These are phyloP conservation scores for Pseudogymnoascus sp. DNA, from an alignment of 2,329 filamentous ascomycete genomes.

Conservation along the genomic window DNA sequence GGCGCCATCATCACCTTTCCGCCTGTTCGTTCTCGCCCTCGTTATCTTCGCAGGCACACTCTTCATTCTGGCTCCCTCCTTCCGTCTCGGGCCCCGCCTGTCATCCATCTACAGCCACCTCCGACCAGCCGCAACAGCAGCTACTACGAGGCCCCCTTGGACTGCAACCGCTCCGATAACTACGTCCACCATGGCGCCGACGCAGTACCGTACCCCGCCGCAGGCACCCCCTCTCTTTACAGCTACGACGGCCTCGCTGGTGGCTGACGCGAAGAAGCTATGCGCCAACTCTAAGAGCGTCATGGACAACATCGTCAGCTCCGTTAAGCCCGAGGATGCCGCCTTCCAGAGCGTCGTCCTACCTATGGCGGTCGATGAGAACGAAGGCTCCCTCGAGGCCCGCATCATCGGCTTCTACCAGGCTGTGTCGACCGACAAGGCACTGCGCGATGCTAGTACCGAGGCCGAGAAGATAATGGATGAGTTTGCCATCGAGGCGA, in stretches of 20 bases:
- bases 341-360: conserved; percentile 47
- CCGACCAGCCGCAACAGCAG: conserved; percentile 25
- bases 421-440: conserved; percentile 62
- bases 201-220: conserved; percentile 65
- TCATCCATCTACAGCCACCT: conserved; percentile 51
- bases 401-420: conserved; percentile 75
- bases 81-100: conserved; percentile 42
- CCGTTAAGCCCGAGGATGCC: conserved; percentile 46
- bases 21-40: conserved; percentile 44
- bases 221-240: conserved; percentile 73
- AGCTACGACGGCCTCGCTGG: conserved; percentile 61
- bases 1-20: conserved; percentile 18
- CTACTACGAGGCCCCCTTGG: conserved; percentile 5
- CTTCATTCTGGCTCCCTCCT: conserved; percentile 61
- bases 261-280: conserved; percentile 58
- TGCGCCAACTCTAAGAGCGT: conserved; percentile 55
- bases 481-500: conserved; percentile 69
- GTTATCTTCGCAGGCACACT: conserved; percentile 48
- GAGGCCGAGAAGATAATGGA: conserved; percentile 70
- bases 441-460: conserved; percentile 66
- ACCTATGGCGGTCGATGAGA: conserved; percentile 69
- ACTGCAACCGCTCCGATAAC: conserved; percentile 25
- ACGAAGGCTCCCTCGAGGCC: conserved; percentile 50
- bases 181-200: conserved; percentile 56
- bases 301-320: conserved; percentile 58